Base-by-base conservation (phyloP, 202 grass and related monocot species). In the Panicum virgatum region DNA sequence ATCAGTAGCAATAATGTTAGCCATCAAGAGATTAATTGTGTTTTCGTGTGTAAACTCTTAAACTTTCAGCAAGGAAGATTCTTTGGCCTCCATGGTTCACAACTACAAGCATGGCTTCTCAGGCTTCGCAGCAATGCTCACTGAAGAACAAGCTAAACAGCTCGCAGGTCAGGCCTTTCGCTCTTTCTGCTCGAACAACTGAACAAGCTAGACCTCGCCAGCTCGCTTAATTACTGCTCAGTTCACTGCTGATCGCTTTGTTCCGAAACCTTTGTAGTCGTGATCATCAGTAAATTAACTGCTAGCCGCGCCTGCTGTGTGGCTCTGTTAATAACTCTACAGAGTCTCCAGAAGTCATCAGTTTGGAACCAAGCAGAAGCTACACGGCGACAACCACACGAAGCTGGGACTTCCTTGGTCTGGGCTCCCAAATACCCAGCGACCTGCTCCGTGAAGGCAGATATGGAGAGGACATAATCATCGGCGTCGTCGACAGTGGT, bases 331-430 rank as follows among this genome's bases (percentile, higher is more conserved):
- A 61, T 29, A 65, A 50, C 22, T 67, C 43, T 62, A 30, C 71
- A 90, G 89, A 88, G 14, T 64, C 82, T 46, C 63, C 81, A 1
- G 89, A 81, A 25, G 85, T 91, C 37, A 78, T 91, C 1, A 91
- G 81, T n/a, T 79, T 91, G 0, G 5, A 42, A 53, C 75, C 20
- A 22, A 85, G 83, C 62, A 74, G 56, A 48, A 85, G 5, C 11
- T 77, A 25, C 18, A 51, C 1, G 8, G 26, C n/a, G 9, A 15
- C 51, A 2, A 91, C 89, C 29, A 88, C 89, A 2, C 83, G 66
- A 19, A 90, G 88, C 73, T 87, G 78, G 83, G 84, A 83, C 12
- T 83, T 90, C 18, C 83, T 88, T 11, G 63, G 69, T 18, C 63
- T 91, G 3, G 32, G 27, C 16, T 37, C 61, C 61, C 22, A 74